These are phyloP conservation scores for Penicillium decumbens DNA, from an alignment of 2,329 filamentous ascomycete species.

Conservation along the genomic window DNA sequence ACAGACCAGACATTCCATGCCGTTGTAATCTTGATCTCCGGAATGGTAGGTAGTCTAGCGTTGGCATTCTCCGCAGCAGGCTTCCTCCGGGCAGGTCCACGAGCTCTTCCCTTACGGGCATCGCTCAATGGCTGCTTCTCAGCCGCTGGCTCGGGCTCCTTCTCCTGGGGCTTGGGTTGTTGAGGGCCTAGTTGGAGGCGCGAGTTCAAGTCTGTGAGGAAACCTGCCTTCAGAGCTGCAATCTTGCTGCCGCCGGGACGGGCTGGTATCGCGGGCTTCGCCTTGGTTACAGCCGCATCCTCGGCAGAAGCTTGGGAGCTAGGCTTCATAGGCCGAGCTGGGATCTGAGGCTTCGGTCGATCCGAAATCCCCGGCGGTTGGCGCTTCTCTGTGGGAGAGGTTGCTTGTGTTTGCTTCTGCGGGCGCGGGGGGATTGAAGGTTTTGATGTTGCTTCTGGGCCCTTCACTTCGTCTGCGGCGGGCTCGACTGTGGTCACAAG, in stretches of 20 bases:
- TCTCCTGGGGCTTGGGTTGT: conserved; percentile 67
- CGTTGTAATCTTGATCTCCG: conserved; percentile 38
- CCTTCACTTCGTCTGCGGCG: conserved; percentile 50
- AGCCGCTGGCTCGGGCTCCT: conserved; percentile 55
- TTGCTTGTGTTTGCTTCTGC: conserved; percentile 31
- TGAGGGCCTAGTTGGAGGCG: conserved; percentile 83
- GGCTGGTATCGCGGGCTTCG: conserved; percentile 78
- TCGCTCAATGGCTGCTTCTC: conserved; percentile 79
- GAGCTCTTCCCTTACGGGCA: conserved; percentile 83
- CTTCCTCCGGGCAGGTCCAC: conserved; percentile 75
- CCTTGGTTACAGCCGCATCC: conserved; percentile 48
- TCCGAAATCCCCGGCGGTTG: conserved; percentile 54
- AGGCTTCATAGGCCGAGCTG: conserved; percentile 59
- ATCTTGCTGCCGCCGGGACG: conserved; percentile 81
- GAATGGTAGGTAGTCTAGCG: conserved; percentile 30
- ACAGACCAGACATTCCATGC: conserved; percentile 42
- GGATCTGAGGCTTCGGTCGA: conserved; percentile 61
- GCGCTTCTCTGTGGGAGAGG: conserved; percentile 48
- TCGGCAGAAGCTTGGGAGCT: conserved; percentile 30
- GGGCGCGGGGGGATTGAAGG: conserved; percentile 34
- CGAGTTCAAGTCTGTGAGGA: conserved; percentile 89
- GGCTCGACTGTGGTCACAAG: conserved; percentile 64
- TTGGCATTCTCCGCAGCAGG: conserved; percentile 57
- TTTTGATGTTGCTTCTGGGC: conserved; percentile 32
- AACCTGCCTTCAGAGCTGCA: conserved; percentile 81